Evolutionary conservation across 2,329 filamentous ascomycete genomes (phyloP), one percentile per base, ranked within the genome.

Genomic region (Fonsecaea erecta): DNA sequence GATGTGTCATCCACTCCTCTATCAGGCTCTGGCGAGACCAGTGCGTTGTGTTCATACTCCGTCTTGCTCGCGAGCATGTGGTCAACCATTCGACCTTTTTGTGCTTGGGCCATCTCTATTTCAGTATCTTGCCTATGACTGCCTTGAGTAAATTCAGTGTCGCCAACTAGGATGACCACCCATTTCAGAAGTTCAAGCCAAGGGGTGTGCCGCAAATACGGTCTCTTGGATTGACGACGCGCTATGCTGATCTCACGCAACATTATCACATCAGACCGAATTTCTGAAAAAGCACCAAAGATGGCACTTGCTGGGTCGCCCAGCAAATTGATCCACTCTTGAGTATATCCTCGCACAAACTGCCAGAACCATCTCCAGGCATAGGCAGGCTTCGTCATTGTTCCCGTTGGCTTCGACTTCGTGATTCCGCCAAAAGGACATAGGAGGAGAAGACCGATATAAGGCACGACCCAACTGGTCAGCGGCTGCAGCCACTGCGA

Each of bases 401-500:
- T 3, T 4, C 8, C 28, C 8, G 28, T 30, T 30, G n/a, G n/a
- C n/a, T 30, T 30, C 28, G 8, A 8, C 28, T 30, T 30, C 8
- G 3, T 48, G 21, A 48, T 26, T n/a, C 26, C 43, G 43, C 43
- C 43, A 5, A 48, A 26, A 11, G 52, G 52, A 35, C 52, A 55
- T n/a, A 55, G 52, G 30, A 55, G 37, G 52, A 55, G 52, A 35
- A 55, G 52, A 9, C 52, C 52, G 4, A 55, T 55, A 26, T 55
- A 55, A 35, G 52, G 52, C n/a, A 16, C 52, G 16, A 55, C 18
- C 52, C 52, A 55, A 24, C 52, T 55, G 7, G 52, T 37, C 52
- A 55, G 30, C n/a, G 52, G 52, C 52, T 55, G 52, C 52, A 55
- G 30, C 52, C 52, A 55, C 32, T 55, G 52, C 21, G n/a, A 21